Evolutionary conservation across 2,329 filamentous ascomycete species (phyloP).

Genomic region (Venturia carpophila): DNA sequence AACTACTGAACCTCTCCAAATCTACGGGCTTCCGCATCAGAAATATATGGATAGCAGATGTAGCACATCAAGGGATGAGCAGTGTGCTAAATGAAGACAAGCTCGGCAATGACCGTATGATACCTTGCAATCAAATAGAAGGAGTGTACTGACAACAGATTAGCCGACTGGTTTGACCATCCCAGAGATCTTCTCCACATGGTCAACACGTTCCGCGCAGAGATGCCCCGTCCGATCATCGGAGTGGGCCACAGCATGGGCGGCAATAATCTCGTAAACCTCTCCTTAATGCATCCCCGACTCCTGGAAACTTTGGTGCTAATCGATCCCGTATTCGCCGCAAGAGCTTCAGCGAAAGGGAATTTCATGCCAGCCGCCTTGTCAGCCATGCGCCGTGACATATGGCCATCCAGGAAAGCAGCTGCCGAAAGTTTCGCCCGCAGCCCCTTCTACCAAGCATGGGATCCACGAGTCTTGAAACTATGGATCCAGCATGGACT

Average conservation of each 20-base stretch:
- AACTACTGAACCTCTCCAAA: conserved; percentile 56
- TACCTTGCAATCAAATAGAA: no score
- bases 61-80: conserved; percentile 76
- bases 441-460: conserved; percentile 68
- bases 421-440: conserved; percentile 60
- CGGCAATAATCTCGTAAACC: conserved; percentile 61
- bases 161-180: conserved; percentile 80
- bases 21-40: conserved; percentile 61
- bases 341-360: conserved; percentile 36
- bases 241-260: conserved; percentile 89
- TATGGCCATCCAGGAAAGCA: conserved; percentile 68
- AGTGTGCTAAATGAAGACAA: conserved; percentile 66
- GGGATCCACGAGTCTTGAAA: conserved; percentile 75
- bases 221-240: conserved; percentile 74
- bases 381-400: conserved; percentile 66
- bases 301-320: conserved; percentile 68
- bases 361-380: conserved; percentile 44
- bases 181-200: conserved; percentile 76
- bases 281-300: conserved; percentile 71
- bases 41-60: conserved; percentile 82
- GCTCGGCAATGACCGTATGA: conserved; percentile 76
- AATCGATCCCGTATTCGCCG: conserved; percentile 73
- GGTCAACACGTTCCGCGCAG: conserved; percentile 70
- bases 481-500: conserved; percentile 66
- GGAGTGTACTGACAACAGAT: neutral